Evolutionary conservation across 495 filamentous ascomycete genomes (phyloP).

Genomic region (Annulohypoxylon moriforme): DNA sequence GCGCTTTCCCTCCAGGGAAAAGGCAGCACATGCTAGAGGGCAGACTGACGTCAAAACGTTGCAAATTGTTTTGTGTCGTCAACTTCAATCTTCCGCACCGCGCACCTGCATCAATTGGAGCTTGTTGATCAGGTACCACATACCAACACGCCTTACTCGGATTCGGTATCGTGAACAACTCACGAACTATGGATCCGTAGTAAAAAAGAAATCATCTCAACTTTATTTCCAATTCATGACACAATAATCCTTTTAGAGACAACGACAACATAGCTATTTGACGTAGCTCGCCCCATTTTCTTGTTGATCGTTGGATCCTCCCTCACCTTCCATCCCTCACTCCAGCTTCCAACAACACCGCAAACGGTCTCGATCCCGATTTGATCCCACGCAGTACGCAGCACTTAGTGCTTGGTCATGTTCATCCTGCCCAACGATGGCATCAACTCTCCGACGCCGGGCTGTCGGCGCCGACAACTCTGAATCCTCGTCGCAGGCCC

Average conservation of each 20-base stretch:
- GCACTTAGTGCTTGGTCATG: conserved; percentile 40
- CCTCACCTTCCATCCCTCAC: not conserved
- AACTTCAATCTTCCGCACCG: conserved; percentile 11
- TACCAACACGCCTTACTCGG: not conserved
- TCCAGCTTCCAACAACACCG: conserved; percentile 8
- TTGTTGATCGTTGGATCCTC: conserved; percentile 11
- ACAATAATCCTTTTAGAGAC: conserved; percentile 7
- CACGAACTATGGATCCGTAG: not conserved
- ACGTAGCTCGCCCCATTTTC: conserved; percentile 30
- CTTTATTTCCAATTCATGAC: not conserved
- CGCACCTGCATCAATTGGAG: conserved; percentile 11
- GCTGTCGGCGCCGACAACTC: conserved; percentile 50
- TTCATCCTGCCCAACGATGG: conserved; percentile 47
- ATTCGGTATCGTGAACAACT: conserved; percentile 6
- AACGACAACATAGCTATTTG: conserved; percentile 3
- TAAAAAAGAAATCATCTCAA: not conserved
- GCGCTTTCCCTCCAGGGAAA: not conserved
- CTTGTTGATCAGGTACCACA: conserved; percentile 29
- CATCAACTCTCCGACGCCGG: conserved; percentile 63
- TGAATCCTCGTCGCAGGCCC: conserved; percentile 44
- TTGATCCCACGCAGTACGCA: conserved; percentile 10
- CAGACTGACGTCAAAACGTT: conserved; percentile 40
- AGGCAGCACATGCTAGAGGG: conserved; percentile 26
- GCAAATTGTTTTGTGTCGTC: conserved; percentile 24
- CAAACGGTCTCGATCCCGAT: conserved; percentile 20